These are phyloP conservation scores for Saitozyma podzolica DNA, from an alignment of 768 basidiomycete genomes.

Conservation along the genomic window DNA sequence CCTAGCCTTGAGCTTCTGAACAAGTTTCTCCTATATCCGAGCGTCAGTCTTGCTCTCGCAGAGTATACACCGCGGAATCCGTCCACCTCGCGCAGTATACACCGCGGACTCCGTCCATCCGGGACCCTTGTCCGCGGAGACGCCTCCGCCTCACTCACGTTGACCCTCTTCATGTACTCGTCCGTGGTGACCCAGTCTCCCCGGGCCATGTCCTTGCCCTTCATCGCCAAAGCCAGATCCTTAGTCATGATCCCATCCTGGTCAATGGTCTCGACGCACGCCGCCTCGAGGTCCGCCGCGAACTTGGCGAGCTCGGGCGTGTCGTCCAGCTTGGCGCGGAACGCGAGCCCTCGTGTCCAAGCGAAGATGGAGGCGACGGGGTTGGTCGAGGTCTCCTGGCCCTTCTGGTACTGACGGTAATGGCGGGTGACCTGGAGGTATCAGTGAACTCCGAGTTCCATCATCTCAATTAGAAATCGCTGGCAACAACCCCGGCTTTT, in stretches of 20 bases:
- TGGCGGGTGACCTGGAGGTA: conserved; percentile 74
- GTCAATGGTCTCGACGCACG: conserved; percentile 90
- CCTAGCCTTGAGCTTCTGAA: too few relatives aligned
- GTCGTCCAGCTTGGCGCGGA: conserved; percentile 86
- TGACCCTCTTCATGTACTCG: conserved; percentile 89
- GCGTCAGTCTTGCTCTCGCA: too few relatives aligned
- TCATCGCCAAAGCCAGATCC: conserved; percentile 90
- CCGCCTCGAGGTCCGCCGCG: conserved; percentile 74
- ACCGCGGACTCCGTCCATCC: too few relatives aligned
- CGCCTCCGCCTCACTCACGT: conserved; percentile 56
- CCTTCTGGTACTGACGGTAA: conserved; percentile 96
- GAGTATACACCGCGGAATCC: too few relatives aligned
- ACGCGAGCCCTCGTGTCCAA: conserved; percentile 92
- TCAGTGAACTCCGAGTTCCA: background rate
- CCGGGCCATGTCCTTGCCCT: conserved; percentile 83
- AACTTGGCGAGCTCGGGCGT: conserved; percentile 74
- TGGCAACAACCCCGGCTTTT: conserved; percentile 12
- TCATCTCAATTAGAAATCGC: background rate
- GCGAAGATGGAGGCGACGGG: conserved; percentile 98
- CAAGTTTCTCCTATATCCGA: too few relatives aligned
- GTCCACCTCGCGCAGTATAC: too few relatives aligned
- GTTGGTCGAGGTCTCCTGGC: conserved; percentile 96
- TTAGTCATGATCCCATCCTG: conserved; percentile 92
- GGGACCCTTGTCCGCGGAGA: too few relatives aligned
- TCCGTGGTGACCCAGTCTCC: conserved; percentile 97